Evolutionary conservation across 1,139 yeast species (phyloP), one percentile per base, ranked within the genome.

Genomic region (Ogataea hybrid): DNA sequence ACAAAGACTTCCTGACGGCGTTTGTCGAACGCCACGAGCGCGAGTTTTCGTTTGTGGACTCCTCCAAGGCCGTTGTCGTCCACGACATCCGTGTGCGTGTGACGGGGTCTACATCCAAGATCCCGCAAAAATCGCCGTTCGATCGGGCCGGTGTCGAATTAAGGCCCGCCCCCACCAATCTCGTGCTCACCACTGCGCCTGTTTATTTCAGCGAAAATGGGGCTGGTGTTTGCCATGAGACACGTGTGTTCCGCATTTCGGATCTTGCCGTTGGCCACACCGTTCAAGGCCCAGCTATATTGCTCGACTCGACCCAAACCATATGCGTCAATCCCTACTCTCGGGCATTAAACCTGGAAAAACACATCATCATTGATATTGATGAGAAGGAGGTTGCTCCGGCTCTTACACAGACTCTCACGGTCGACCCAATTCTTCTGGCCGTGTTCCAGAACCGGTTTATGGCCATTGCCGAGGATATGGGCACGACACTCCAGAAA

Each of bases 401-500:
- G 32, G 2, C 27, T 27, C 10, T 39, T 28, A 47, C 17, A 15
- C 8, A 20, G 28, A 22, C 25, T 11, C 38, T 35, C 7, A 25
- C 21, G 7, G 47, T 42, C 11, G 49, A 48, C 32, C 92, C 94
- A 1, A 75, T 85, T 41, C 77, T 81, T 56, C 64, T 86, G 40
- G 82, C 92, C 1, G 87, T 86, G 2, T 86, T 85, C 63, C 85
- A 89, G 15, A 90, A 86, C 60, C 68, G 94, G 51, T 86, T 86
- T 58, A 85, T 86, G 95, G 84, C 87, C 41, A 82, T 86, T 59
- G 95, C 95, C 6, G 95, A 85, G 56, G 94, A 85, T 57, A 86
- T 86, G 95, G 95, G 95, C 10, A 73, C 79, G 50, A 84, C 90
- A 10, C 67, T 85, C 49, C 84, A 84, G 53, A 84, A 84, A 62